A percentile compares a stretch with the other conserved stretches of the same genome.
phyloP scores from a whole-genome alignment of 805 yeast species.

The Dipodascopsis tothii region DNA sequence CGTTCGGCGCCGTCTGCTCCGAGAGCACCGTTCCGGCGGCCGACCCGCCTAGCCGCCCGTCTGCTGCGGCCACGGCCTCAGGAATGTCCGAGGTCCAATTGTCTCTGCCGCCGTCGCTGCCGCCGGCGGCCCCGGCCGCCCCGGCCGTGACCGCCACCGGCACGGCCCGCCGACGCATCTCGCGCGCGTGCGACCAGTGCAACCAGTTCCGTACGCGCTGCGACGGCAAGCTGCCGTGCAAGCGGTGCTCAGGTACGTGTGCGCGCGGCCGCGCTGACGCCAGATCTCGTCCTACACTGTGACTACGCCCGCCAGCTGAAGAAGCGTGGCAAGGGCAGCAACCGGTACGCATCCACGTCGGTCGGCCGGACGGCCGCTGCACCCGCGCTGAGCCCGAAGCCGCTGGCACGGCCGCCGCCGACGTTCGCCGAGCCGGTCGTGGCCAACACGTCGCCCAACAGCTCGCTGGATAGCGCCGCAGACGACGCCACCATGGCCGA shows the following conservation, averaged over 20 bases:
- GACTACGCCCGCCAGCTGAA: constrained; percentile 40
- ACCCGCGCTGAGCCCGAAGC: not conserved
- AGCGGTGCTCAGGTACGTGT: constrained; percentile 33
- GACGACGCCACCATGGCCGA: not conserved
- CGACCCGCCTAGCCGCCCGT: too few relatives aligned
- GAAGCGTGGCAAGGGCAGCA: constrained; percentile 41
- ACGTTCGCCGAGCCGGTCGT: not conserved
- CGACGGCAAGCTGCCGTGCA: constrained; percentile 42
- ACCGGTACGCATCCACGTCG: constrained; percentile 19
- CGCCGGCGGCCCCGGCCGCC: not conserved
- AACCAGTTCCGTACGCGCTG: constrained; percentile 43
- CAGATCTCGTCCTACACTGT: constrained; percentile 26
- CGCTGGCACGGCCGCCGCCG: not conserved
- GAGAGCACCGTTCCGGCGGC: too few relatives aligned
- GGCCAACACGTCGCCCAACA: not conserved
- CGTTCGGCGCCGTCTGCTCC: too few relatives aligned
- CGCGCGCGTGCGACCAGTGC: constrained; percentile 44
- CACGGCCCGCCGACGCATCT: constrained; percentile 19
- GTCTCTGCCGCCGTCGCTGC: too few relatives aligned
- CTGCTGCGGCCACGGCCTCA: too few relatives aligned
- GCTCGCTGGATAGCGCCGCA: not conserved
- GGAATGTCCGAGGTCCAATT: too few relatives aligned
- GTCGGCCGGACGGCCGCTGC: constrained; percentile 6
- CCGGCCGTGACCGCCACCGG: not conserved
- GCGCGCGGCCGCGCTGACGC: not conserved